A percentile compares a stretch with the other conserved stretches of the same genome.
These are phyloP conservation scores for Mytilinidion resinicola DNA, from an alignment of 495 filamentous ascomycete genomes.

Conservation along the genomic window DNA sequence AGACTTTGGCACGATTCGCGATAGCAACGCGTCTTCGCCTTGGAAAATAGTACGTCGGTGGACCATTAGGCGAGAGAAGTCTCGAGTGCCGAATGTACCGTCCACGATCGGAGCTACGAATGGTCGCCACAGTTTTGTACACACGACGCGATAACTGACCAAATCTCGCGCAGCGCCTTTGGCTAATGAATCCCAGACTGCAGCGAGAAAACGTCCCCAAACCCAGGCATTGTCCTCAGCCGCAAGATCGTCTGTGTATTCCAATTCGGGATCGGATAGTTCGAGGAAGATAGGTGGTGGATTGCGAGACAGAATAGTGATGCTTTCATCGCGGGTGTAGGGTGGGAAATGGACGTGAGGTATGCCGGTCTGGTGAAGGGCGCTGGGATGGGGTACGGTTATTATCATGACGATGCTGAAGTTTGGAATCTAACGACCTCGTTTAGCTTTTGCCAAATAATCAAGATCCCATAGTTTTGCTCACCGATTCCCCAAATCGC, in stretches of 20 bases:
- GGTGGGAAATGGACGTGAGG: slow-evolving; percentile 79
- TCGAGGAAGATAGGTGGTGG: slow-evolving; percentile 42
- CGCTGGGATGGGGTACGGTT: slow-evolving; percentile 61
- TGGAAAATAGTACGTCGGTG: slow-evolving; percentile 68
- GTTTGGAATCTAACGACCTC: slow-evolving; percentile 58
- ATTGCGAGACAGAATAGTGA: slow-evolving; percentile 58
- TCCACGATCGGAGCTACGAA: slow-evolving; percentile 62
- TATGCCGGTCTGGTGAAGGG: slow-evolving; percentile 63
- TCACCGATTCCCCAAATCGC: slow-evolving; percentile 68
- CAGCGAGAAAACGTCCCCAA: slow-evolving; percentile 70
- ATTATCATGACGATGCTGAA: slow-evolving; percentile 75
- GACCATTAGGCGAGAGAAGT: slow-evolving; percentile 77
- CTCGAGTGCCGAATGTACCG: slow-evolving; percentile 60
- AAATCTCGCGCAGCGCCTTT: slow-evolving; percentile 61
- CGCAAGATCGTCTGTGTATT: slow-evolving; percentile 50
- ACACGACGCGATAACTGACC: slow-evolving; percentile 51
- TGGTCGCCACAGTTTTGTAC: slow-evolving; percentile 57
- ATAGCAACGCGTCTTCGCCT: slow-evolving; percentile 64
- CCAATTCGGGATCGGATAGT: slow-evolving; percentile 32
- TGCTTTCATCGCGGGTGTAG: slow-evolving; percentile 73
- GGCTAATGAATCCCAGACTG: slow-evolving; percentile 66
- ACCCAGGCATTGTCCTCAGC: slow-evolving; percentile 45
- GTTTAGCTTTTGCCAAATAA: background rate
- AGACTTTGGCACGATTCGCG: slow-evolving; percentile 49
- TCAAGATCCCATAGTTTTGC: slow-evolving; percentile 26